Conservation (phyloP, 306 rosid genomes). For the Lathyrus aphaca region DNA sequence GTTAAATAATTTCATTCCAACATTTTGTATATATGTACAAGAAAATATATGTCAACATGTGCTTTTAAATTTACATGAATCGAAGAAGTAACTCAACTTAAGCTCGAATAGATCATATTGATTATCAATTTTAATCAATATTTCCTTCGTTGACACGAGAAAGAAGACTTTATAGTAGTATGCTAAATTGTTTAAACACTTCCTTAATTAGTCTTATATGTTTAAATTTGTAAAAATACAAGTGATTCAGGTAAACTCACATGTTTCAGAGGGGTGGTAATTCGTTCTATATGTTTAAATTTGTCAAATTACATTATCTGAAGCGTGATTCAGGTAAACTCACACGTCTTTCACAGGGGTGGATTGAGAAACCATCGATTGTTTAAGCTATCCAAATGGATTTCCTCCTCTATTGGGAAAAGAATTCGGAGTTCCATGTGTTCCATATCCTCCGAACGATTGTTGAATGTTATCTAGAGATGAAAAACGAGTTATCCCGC, state of each 20-base stretch:
- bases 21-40: slow-evolving; percentile 2
- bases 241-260: background rate
- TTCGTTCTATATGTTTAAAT: no score
- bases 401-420: slow-evolving; percentile 54
- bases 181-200: background rate
- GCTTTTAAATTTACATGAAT: slow-evolving; percentile 25
- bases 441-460: slow-evolving; percentile 33
- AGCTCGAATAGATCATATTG: background rate
- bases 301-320: background rate
- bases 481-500: slow-evolving; percentile 37
- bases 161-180: background rate
- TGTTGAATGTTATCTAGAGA: slow-evolving; percentile 43
- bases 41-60: background rate
- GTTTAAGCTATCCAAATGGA: slow-evolving; percentile 62
- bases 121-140: background rate
- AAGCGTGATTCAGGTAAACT: background rate
- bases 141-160: slow-evolving; percentile 1
- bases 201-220: no score
- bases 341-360: background rate
- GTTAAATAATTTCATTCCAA: background rate
- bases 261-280: background rate
- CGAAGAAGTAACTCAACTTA: background rate
- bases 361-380: background rate
- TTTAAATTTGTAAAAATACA: background rate
- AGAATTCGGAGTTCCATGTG: slow-evolving; percentile 38